These are phyloP conservation scores for Kwoniella dendrophila DNA, from an alignment of 768 basidiomycete species.

Conservation along the genomic window DNA sequence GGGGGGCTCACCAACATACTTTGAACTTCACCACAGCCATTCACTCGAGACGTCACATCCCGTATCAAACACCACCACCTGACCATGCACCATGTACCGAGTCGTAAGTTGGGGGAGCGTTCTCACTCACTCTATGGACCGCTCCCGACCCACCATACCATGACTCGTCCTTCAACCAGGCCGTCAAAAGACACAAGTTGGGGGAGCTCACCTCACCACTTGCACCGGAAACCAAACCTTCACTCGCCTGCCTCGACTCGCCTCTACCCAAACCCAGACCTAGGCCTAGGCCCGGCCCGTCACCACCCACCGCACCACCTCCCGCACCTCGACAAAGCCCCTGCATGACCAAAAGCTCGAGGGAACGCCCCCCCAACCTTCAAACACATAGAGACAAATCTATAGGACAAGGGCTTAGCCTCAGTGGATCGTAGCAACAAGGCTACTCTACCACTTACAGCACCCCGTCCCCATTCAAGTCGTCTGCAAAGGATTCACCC, in stretches of 20 bases:
- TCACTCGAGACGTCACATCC: neutral
- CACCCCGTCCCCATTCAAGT: conserved; percentile 70
- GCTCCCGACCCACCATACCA: neutral
- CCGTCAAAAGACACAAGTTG: neutral
- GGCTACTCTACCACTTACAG: conserved; percentile 77
- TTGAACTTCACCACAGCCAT: neutral
- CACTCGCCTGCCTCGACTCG: neutral
- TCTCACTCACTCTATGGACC: neutral
- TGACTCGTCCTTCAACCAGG: neutral
- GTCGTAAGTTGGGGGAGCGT: neutral
- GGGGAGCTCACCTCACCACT: neutral
- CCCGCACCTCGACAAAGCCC: neutral
- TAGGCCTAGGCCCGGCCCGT: neutral
- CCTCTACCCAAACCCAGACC: neutral
- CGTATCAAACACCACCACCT: neutral
- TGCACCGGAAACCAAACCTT: neutral
- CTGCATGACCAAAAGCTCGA: neutral
- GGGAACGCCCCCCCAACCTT: conserved; percentile 16
- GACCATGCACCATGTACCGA: neutral
- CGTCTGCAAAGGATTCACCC: conserved; percentile 75
- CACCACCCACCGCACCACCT: neutral
- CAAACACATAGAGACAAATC: conserved; percentile 61
- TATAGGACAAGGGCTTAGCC: conserved; percentile 71
- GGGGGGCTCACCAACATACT: conserved; percentile 9
- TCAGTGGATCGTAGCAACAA: conserved; percentile 77